phyloP scores from a whole-genome alignment of 192 early-diverging fungal genomes.

The Diversispora epigaea region DNA sequence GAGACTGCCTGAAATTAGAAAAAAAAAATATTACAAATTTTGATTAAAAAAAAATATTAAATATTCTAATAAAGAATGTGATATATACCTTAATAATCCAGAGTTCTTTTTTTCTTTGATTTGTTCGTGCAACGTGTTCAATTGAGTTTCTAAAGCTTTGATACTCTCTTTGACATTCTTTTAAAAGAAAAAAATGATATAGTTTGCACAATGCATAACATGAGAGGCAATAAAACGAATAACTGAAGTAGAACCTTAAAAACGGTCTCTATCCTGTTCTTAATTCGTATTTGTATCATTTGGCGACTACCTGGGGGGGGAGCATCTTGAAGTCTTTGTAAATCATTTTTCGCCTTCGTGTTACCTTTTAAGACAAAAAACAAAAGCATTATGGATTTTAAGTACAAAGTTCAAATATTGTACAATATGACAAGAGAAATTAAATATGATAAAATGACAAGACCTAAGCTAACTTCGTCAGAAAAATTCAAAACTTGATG shows the following conservation, averaged over 20 bases:
- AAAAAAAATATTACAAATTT: not conserved
- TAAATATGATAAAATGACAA: not conserved
- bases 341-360: not conserved
- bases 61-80: not conserved
- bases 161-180: slow-evolving; percentile 18
- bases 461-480: slow-evolving; percentile 9
- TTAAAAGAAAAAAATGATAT: not conserved
- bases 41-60: not conserved
- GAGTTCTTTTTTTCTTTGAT: slow-evolving; percentile 23
- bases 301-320: not conserved
- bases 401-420: not conserved
- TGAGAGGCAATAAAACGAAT: not conserved
- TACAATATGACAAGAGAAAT: not conserved
- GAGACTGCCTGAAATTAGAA: not conserved
- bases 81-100: slow-evolving; percentile 1
- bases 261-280: not conserved
- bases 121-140: slow-evolving; percentile 15
- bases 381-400: not conserved
- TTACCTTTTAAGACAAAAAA: not conserved
- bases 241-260: not conserved
- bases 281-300: slow-evolving; percentile 3
- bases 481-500: not conserved
- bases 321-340: not conserved
- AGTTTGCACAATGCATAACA: not conserved
- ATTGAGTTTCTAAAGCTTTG: slow-evolving; percentile 8